Conservation (phyloP, 148 eudicot genomes). For the Spergularia marina region DNA sequence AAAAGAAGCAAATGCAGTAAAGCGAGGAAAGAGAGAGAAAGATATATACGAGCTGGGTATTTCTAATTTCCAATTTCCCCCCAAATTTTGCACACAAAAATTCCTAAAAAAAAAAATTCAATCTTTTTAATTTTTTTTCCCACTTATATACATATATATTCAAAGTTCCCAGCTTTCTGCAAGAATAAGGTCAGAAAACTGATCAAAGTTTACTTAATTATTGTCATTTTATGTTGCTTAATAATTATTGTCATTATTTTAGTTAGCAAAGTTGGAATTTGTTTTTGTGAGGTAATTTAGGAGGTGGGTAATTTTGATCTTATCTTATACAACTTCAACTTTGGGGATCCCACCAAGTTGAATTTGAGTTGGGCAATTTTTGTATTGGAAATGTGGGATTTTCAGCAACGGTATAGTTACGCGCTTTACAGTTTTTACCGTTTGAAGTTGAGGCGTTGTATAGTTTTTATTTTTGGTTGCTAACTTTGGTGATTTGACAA, state of each 20-base stretch:
- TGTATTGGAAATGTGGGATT: slow-evolving; percentile 33
- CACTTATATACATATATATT: neutral
- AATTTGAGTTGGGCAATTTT: slow-evolving; percentile 22
- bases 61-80: neutral
- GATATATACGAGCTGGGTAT: slow-evolving; percentile 22
- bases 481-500: slow-evolving; percentile 23
- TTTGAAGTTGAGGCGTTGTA: slow-evolving; percentile 33
- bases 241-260: slow-evolving; percentile 2
- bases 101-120: neutral
- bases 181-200: slow-evolving; percentile 31
- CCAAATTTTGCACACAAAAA: slow-evolving; percentile 25
- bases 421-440: slow-evolving; percentile 42
- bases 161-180: slow-evolving; percentile 18
- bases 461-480: slow-evolving; percentile 15
- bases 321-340: slow-evolving; percentile 22
- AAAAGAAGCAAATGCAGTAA: slow-evolving; percentile 29
- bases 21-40: slow-evolving; percentile 6
- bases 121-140: neutral
- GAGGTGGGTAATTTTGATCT: slow-evolving; percentile 30
- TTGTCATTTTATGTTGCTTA: slow-evolving; percentile 9
- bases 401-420: slow-evolving; percentile 34
- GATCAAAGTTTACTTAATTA: slow-evolving; percentile 22
- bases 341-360: slow-evolving; percentile 28
- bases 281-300: neutral
- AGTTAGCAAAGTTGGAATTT: slow-evolving; percentile 12